Evolutionary conservation across 805 yeast genomes (phyloP), one percentile per base, ranked within the genome.

Genomic region (Nakazawaea wickerhamii): DNA sequence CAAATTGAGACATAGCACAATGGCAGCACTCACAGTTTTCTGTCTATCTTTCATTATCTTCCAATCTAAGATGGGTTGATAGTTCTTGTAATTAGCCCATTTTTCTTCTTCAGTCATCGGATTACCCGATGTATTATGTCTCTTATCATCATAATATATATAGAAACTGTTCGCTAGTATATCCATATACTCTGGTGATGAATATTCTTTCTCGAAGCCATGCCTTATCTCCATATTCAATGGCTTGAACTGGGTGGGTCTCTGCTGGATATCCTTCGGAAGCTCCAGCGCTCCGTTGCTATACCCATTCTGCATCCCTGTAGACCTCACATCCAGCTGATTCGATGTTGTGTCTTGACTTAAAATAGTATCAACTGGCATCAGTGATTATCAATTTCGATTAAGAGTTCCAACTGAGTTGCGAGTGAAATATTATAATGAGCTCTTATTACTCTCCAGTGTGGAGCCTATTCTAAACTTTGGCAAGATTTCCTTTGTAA

Each of bases 1-100:
- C 20, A 91, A 63, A 57, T 93, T 93, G 30, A 93, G 67, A 60
- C 99, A 93, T 38, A 93, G 66, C 38, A 93, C 89, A 7, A 93
- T 67, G 13, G 96, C 97, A 0, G 97, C 99, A 42, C 86, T 81
- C 10, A 90, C 88, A 1, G 99, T 93, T 57, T 90, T 85, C 55
- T 85, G 95, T 34, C 96, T 76, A 51, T 89, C 96, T 47, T 83
- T 79, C 73, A 88, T 84, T 23, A 81, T 75, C 50, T 95, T 84
- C 99, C 99, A 93, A 57, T 91, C 97, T 2, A 78, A 63, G 3
- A 85, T 81, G 3, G 87, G 83, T 57, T 83, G 86, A 58, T 73
- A 81, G 49, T 74, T 75, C 35, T 72, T 70, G 19, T 59, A 62
- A 43, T 72, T 73, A 20, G 58, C 54, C 11, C 50, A 49, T 49